phyloP scores from a whole-genome alignment of 2,329 filamentous ascomycete species.

The Mollisiaceae sp. region DNA sequence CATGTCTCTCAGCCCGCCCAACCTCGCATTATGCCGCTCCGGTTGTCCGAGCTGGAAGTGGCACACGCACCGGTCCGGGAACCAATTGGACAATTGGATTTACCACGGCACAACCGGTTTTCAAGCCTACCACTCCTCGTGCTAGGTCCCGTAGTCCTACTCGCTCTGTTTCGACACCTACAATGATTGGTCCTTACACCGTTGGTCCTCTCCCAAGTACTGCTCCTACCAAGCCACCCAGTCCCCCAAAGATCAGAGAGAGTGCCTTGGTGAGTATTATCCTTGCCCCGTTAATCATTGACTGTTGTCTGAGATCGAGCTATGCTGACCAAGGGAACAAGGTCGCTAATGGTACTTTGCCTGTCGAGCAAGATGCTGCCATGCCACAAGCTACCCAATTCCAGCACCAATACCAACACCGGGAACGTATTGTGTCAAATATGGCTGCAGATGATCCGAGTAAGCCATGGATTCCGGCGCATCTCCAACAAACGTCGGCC shows the following conservation, averaged over 20 bases:
- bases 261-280: background rate
- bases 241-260: background rate
- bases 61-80: background rate
- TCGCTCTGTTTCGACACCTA: background rate
- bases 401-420: conserved; percentile 2
- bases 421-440: conserved; percentile 22
- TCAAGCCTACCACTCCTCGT: conserved; percentile 1
- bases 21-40: background rate
- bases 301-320: too few relatives aligned
- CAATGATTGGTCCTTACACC: background rate
- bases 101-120: background rate
- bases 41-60: background rate
- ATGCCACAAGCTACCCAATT: background rate
- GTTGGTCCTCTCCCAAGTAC: background rate
- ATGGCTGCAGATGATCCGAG: conserved; percentile 18
- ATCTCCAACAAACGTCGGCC: conserved; percentile 19
- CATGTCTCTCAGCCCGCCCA: background rate
- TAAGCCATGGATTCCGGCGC: conserved; percentile 24
- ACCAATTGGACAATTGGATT: background rate
- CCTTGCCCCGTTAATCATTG: too few relatives aligned
- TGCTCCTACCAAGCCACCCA: background rate
- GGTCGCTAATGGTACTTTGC: background rate
- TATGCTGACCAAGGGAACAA: background rate
- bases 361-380: background rate
- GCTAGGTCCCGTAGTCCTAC: background rate